Conservation (phyloP, 78 protist genomes). For the Protostelium mycophagum region DNA sequence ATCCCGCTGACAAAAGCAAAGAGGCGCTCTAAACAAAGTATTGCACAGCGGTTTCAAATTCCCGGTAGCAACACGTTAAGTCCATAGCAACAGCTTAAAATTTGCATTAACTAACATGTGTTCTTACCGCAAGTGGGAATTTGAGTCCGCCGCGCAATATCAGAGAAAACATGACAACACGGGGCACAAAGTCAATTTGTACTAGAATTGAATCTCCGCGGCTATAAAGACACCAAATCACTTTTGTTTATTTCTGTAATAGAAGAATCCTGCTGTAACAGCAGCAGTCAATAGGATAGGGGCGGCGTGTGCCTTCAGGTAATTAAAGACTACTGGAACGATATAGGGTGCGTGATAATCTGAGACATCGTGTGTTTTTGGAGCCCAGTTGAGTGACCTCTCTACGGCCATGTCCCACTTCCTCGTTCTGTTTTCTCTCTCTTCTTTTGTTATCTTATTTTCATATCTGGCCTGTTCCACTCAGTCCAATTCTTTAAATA, state of each 20-base stretch:
- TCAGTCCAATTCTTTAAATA: too few relatives aligned
- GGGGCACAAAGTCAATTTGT: background rate
- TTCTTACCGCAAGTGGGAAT: too few relatives aligned
- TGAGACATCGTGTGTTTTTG: background rate
- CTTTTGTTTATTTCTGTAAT: background rate
- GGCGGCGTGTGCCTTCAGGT: background rate
- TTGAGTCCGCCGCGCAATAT: too few relatives aligned
- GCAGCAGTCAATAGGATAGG: background rate
- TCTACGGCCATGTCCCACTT: conserved; percentile 66
- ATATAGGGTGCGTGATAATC: too few relatives aligned
- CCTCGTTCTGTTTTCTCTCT: background rate
- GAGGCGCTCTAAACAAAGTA: too few relatives aligned
- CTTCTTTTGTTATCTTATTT: background rate
- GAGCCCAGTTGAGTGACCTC: conserved; percentile 55
- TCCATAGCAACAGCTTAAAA: too few relatives aligned
- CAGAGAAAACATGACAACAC: background rate
- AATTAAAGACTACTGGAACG: background rate
- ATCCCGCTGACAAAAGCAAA: too few relatives aligned
- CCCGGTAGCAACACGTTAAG: too few relatives aligned
- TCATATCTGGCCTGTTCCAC: background rate
- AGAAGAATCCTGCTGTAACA: background rate
- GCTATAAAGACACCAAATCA: background rate
- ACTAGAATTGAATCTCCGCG: too few relatives aligned
- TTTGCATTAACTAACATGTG: too few relatives aligned
- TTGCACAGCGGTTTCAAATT: too few relatives aligned